A percentile compares a stretch with the other conserved stretches of the same genome.
These are phyloP conservation scores for Colletotrichum echinochloae DNA, from an alignment of 2,329 filamentous ascomycete genomes.

Conservation along the genomic window DNA sequence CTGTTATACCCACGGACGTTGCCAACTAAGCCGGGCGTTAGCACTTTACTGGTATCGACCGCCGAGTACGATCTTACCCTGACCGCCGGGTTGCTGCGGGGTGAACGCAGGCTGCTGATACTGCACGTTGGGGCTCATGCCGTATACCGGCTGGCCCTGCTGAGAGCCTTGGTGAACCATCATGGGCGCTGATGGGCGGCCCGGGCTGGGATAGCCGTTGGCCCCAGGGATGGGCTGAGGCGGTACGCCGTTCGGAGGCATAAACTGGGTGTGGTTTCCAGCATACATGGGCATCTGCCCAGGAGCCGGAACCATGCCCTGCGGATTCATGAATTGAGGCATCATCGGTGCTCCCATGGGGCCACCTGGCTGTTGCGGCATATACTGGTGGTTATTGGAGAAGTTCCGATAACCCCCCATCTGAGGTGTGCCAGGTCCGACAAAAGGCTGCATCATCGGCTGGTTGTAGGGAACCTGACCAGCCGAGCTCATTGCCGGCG, in stretches of 20 bases:
- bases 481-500: conserved; percentile 74
- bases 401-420: conserved; percentile 78
- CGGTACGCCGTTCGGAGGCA: conserved; percentile 65
- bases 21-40: conserved; percentile 65
- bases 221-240: conserved; percentile 72
- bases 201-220: conserved; percentile 89
- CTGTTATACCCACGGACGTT: conserved; percentile 72
- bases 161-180: conserved; percentile 97
- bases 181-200: conserved; percentile 82
- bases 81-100: conserved; percentile 74
- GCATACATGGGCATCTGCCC: conserved; percentile 85
- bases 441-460: conserved; percentile 77
- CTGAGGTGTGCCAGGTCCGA: conserved; percentile 76
- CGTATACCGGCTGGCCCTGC: conserved; percentile 84
- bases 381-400: conserved; percentile 79
- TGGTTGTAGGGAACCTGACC: conserved; percentile 79
- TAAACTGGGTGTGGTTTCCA: conserved; percentile 72
- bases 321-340: conserved; percentile 81
- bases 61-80: conserved; percentile 68
- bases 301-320: conserved; percentile 75
- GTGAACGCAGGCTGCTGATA: conserved; percentile 81
- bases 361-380: conserved; percentile 72
- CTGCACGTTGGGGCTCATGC: conserved; percentile 80
- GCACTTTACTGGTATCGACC: conserved; percentile 43
- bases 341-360: conserved; percentile 84